These are phyloP conservation scores for Colletotrichum musicola DNA, from an alignment of 2,329 filamentous ascomycete genomes.

Conservation along the genomic window DNA sequence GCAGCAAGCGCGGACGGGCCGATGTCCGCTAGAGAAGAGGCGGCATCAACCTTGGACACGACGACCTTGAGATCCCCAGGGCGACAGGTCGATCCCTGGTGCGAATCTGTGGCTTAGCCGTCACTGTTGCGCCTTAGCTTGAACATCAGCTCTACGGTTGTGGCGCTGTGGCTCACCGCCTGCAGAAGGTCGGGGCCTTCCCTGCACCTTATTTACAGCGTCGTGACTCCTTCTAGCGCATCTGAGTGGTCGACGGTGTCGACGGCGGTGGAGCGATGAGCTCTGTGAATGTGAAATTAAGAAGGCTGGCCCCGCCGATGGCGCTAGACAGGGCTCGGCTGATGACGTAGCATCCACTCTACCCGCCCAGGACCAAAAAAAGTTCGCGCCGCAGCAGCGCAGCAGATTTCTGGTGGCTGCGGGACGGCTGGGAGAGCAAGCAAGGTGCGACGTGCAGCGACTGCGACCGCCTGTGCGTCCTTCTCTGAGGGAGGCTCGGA, in stretches of 20 bases:
- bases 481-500: slow-evolving; percentile 14
- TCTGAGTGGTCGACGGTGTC: slow-evolving; percentile 22
- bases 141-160: slow-evolving; percentile 14
- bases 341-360: slow-evolving; percentile 38
- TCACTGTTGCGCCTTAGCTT: slow-evolving; percentile 18
- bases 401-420: slow-evolving; percentile 6
- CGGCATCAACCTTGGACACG: slow-evolving; percentile 18
- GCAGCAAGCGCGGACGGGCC: slow-evolving; percentile 19
- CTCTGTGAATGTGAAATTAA: slow-evolving; percentile 16
- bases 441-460: slow-evolving; percentile 8
- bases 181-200: slow-evolving; percentile 4
- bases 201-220: background rate
- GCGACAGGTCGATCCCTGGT: slow-evolving; percentile 21
- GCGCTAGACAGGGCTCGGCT: slow-evolving; percentile 28
- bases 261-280: slow-evolving; percentile 13
- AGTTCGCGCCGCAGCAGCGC: slow-evolving; percentile 17
- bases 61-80: background rate
- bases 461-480: background rate
- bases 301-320: background rate
- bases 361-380: slow-evolving; percentile 4
- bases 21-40: slow-evolving; percentile 25
- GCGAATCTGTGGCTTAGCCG: slow-evolving; percentile 30
- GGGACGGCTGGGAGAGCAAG: slow-evolving; percentile 9
- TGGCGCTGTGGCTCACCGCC: slow-evolving; percentile 36
- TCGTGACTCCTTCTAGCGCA: background rate